Base-by-base conservation (phyloP, 768 basidiomycete species). In the Naganishia kalamii region DNA sequence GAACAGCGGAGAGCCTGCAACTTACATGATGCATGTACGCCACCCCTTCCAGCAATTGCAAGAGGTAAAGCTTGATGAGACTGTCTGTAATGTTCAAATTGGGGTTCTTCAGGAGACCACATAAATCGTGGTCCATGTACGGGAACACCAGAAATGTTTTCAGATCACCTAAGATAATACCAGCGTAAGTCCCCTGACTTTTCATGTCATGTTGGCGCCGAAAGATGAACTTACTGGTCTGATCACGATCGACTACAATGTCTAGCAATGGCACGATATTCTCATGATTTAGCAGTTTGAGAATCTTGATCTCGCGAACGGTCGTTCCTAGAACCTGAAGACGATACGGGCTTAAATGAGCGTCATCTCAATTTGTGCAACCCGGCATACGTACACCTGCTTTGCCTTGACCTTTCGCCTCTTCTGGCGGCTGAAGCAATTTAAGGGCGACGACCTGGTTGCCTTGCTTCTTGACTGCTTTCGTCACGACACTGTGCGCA, bases 111-210 rank as follows among this genome's bases (percentile, higher is more conserved):
- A 99, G 80, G 41, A 98, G 78, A 2, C 96, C 96, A 1, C 94
- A 92, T 12, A 99, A 85, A 79, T 99, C 96, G 72, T 99, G 94
- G 72, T 98, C 96, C 96, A 98, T 98, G 79, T 97, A 99, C 0
- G 96, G 96, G 73, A 98, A 99, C 44, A 97, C 94, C 92, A 98
- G 96, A 79, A 90, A 96, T 15, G 97, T 90, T 4, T 89, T 90
- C 17, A 47, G 48, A 49, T 72, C 67, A 44, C 70, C 72, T 73
- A 63, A 3, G 19, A 4, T 33, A 23, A 15, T 30, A 23, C 33
- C 17, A 30, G 43, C 11, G 19, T n/a, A 17, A 1, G 33, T n/a
- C 7, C 43, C 8, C 19, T 50, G 13, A 63, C 23, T 21, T 21
- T n/a, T 8, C 23, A 13, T 4, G 46, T n/a, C 47, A 1, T 8